A percentile compares a stretch with the other conserved stretches of the same genome.
Evolutionary conservation across 129 eudicot species (phyloP).

Genomic region (Logfia minima): DNA sequence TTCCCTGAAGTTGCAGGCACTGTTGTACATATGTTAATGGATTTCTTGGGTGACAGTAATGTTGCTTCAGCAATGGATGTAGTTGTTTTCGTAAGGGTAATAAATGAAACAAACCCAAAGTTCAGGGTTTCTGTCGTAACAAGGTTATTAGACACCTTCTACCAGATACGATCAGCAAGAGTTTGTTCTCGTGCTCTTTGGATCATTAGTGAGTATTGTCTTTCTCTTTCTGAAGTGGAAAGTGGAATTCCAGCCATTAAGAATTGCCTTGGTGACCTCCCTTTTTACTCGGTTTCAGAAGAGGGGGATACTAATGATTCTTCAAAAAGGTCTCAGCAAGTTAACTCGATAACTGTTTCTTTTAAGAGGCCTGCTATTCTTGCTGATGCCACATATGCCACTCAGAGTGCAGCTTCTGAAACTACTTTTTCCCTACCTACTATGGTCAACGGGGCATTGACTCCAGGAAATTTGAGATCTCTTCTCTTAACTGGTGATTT

Average conservation of each 20-base stretch:
- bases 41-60: slow-evolving; percentile 94
- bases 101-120: slow-evolving; percentile 90
- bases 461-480: slow-evolving; percentile 83
- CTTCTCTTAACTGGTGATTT: slow-evolving; percentile 90
- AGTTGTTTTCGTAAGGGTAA: slow-evolving; percentile 83
- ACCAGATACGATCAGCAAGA: slow-evolving; percentile 89
- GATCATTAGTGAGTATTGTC: slow-evolving; percentile 96
- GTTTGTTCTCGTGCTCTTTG: slow-evolving; percentile 96
- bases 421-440: slow-evolving; percentile 84
- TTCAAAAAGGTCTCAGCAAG: slow-evolving; percentile 69
- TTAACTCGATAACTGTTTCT: slow-evolving; percentile 71
- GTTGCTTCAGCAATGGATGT: slow-evolving; percentile 98
- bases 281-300: slow-evolving; percentile 71
- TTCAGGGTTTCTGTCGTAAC: slow-evolving; percentile 84
- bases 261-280: slow-evolving; percentile 93
- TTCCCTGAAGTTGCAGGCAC: slow-evolving; percentile 98
- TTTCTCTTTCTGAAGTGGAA: slow-evolving; percentile 93
- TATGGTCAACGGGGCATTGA: slow-evolving; percentile 68
- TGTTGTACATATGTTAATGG: slow-evolving; percentile 92
- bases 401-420: slow-evolving; percentile 95
- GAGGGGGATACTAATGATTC: slow-evolving; percentile 70
- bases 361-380: slow-evolving; percentile 84
- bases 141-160: slow-evolving; percentile 81
- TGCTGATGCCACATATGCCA: slow-evolving; percentile 96
- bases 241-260: slow-evolving; percentile 83